These are phyloP conservation scores for Picea sitchensis DNA, from an alignment of 75 land plant genomes.

Conservation along the genomic window DNA sequence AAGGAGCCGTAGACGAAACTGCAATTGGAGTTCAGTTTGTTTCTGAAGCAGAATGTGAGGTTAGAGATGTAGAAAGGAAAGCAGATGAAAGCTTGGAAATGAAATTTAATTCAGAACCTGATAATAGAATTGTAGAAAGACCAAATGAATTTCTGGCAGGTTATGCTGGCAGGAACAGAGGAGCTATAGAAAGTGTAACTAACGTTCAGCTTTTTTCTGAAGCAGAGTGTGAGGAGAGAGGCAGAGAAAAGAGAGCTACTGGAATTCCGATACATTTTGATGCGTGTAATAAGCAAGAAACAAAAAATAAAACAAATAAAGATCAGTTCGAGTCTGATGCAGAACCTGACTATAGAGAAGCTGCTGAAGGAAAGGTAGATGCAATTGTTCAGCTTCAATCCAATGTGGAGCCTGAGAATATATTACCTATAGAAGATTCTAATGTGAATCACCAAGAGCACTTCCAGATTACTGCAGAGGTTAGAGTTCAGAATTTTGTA, in stretches of 20 bases:
- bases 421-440: not conserved
- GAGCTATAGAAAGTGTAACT: not conserved
- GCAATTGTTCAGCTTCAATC: not conserved
- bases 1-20: too few species aligned
- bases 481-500: not conserved
- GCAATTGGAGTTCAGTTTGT: too few species aligned
- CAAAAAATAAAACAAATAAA: not conserved
- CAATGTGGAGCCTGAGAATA: not conserved
- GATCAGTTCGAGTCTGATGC: not conserved
- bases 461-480: not conserved
- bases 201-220: not conserved
- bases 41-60: not conserved
- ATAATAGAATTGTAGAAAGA: not conserved
- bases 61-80: not conserved
- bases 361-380: not conserved
- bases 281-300: not conserved
- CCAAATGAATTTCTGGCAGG: not conserved
- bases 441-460: not conserved
- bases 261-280: not conserved
- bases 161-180: not conserved
- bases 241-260: not conserved
- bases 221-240: not conserved
- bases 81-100: not conserved
- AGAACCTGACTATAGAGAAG: not conserved
- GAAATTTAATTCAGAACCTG: not conserved